A percentile compares a stretch with the other conserved stretches of the same genome.
Evolutionary conservation across 2,329 filamentous ascomycete species (phyloP).

Genomic region (Alternaria viburni): DNA sequence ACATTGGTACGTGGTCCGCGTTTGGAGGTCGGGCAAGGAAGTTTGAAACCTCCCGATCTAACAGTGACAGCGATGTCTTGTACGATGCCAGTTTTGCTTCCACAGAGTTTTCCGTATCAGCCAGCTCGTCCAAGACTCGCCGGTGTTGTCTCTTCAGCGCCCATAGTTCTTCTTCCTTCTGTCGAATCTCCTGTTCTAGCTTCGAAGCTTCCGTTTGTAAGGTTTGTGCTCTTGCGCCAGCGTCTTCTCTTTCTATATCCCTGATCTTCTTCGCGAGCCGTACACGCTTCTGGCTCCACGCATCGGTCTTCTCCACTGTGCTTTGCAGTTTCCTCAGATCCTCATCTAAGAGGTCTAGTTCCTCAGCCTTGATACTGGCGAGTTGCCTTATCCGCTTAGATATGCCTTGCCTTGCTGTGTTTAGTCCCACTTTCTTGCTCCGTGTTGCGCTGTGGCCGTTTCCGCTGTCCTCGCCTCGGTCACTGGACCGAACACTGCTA

Average conservation of each 20-base stretch:
- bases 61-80: constrained; percentile 68
- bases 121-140: constrained; percentile 66
- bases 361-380: constrained; percentile 70
- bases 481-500: constrained; percentile 46
- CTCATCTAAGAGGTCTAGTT: constrained; percentile 65
- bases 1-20: constrained; percentile 35
- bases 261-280: constrained; percentile 63
- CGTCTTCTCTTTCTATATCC: constrained; percentile 61
- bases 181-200: constrained; percentile 68
- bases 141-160: constrained; percentile 66
- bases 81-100: constrained; percentile 78
- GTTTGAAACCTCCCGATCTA: constrained; percentile 66
- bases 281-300: constrained; percentile 64
- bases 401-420: constrained; percentile 69
- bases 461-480: constrained; percentile 27
- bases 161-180: constrained; percentile 68
- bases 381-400: constrained; percentile 68
- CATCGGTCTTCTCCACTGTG: constrained; percentile 65
- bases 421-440: constrained; percentile 65
- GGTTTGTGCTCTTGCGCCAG: constrained; percentile 62
- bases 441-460: constrained; percentile 15
- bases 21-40: constrained; percentile 65
- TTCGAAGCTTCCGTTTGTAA: constrained; percentile 59
- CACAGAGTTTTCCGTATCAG: constrained; percentile 67
- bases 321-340: constrained; percentile 64